Base-by-base conservation (phyloP, 129 eudicot genomes). In the Helichrysum umbraculigerum region DNA sequence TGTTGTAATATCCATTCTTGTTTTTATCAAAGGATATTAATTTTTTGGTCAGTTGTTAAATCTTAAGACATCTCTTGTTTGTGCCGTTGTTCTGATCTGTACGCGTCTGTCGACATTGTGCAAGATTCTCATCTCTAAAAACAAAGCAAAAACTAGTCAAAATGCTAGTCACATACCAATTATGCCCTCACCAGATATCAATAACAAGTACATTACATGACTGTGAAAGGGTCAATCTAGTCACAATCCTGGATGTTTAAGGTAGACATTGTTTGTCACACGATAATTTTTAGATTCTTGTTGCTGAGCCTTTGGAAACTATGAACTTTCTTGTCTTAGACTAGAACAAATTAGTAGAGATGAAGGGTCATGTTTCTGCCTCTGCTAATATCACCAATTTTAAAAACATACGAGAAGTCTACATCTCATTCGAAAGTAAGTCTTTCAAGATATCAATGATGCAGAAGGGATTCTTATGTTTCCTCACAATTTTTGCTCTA, bases 221-320 rank as follows among this genome's bases (percentile, higher is more conserved):
- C 56, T 21, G 12, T 25, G 11, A 68, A 68, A 56, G 34, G 60
- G 81, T 68, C 30, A 57, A 66, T 66, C 42, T 76, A 39, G 81
- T 68, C 68, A 68, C 10, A 56, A 25, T 7, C 4, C 81, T 44
- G 52, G 50, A 44, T 58, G 47, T 57, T 58, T 68, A 76, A 77
- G 19, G 47, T 25, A 42, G 32, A 37, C 66, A 73, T 57, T 7
- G 78, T 62, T 61, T 61, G 32, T 17, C 82, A 20, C 77, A 44
- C 7, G 0, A 50, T 25, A 2, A 71, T 19, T 25, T 72, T 19
- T 33, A 65, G 75, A 80, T 56, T 73, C 70, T 79, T 79, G 61
- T 79, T 73, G 59, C 66, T 39, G 63, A 52, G 78, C 12, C 81
- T 57, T 72, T 62, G 76, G 80, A 74, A 68, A 65, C 68, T 84